A percentile compares a stretch with the other conserved stretches of the same genome.
phyloP scores from a whole-genome alignment of 441 rosid species.

The Geranium incanum region DNA sequence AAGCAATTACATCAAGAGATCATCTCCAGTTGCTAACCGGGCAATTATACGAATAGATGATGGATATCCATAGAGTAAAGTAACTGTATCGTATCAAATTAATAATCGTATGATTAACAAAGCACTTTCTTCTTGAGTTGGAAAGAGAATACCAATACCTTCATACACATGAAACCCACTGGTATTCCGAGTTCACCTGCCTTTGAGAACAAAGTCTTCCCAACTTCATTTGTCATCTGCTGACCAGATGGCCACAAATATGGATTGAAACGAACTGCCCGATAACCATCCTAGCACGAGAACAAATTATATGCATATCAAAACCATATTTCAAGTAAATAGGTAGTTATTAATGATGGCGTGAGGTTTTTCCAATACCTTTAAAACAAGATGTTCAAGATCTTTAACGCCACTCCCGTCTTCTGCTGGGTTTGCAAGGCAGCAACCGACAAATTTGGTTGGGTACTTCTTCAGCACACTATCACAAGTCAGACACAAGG shows the following conservation, averaged over 20 bases:
- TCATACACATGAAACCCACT: conserved; percentile 93
- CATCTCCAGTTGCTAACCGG: neutral
- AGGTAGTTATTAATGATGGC: conserved; percentile 12
- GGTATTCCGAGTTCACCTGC: conserved; percentile 89
- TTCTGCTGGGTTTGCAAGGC: conserved; percentile 91
- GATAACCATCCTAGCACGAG: conserved; percentile 59
- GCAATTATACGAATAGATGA: neutral
- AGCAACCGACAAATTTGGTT: conserved; percentile 73
- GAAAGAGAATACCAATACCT: conserved; percentile 36
- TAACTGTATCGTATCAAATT: neutral
- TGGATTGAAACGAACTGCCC: conserved; percentile 87
- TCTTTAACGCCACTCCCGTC: conserved; percentile 67
- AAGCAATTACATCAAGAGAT: neutral
- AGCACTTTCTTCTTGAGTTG: conserved; percentile 7
- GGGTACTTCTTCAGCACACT: conserved; percentile 74
- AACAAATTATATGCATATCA: conserved; percentile 14
- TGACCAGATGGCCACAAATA: conserved; percentile 79
- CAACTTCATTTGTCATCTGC: conserved; percentile 82
- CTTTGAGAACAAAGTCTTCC: conserved; percentile 73
- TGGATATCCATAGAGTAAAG: neutral
- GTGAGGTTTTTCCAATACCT: conserved; percentile 36
- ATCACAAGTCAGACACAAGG: conserved; percentile 16
- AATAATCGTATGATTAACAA: neutral
- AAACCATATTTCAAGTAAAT: conserved; percentile 12
- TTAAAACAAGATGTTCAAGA: conserved; percentile 67